These are phyloP conservation scores for Citrus maxima DNA, from an alignment of 345 rosid species.

Conservation along the genomic window DNA sequence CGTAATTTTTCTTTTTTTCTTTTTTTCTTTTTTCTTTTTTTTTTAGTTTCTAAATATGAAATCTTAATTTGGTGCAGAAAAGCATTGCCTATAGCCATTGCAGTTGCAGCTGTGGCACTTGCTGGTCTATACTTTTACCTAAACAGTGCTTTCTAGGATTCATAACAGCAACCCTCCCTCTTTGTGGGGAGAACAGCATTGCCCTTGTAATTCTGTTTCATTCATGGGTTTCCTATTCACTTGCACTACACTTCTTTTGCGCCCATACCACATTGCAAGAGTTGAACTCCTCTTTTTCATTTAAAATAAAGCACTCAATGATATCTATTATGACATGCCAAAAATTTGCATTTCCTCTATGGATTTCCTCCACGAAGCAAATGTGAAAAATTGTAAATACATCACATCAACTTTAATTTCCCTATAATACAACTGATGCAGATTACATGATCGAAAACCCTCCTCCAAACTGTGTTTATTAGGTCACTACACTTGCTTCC, in stretches of 20 bases:
- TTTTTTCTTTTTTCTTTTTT: no score
- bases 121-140: conserved; percentile 79
- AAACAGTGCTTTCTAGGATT: conserved; percentile 38
- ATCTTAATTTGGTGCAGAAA: conserved; percentile 37
- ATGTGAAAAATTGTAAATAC: neutral
- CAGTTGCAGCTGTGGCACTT: conserved; percentile 58
- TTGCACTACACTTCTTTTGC: neutral
- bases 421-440: neutral
- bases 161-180: neutral
- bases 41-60: neutral
- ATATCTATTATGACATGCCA: no score
- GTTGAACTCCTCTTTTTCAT: neutral
- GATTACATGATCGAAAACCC: neutral
- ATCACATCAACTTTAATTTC: neutral
- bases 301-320: neutral
- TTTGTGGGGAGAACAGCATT: neutral
- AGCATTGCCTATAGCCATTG: conserved; percentile 72
- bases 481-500: neutral
- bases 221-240: conserved; percentile 14
- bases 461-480: neutral
- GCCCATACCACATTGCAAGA: neutral
- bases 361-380: neutral
- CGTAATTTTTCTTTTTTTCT: no score
- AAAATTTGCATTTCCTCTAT: no score
- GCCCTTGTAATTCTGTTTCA: conserved; percentile 14